phyloP scores from a whole-genome alignment of 768 basidiomycete species.

The Hysterangium stoloniferum region DNA sequence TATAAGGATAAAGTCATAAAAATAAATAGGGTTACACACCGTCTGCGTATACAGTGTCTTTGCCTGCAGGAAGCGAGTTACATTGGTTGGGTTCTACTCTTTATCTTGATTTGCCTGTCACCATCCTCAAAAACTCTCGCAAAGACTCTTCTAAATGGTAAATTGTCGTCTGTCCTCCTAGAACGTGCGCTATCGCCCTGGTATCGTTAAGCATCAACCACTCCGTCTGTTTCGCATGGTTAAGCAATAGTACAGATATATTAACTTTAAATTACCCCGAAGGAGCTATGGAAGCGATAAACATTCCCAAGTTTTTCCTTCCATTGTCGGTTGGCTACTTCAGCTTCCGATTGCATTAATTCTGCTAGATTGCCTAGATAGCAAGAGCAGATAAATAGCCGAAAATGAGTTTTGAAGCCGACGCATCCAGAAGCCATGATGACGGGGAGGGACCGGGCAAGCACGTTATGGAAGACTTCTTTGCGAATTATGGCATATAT shows the following conservation, averaged over 20 bases:
- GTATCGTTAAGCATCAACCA: conserved; percentile 5
- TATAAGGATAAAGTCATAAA: background rate
- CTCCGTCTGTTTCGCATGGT: background rate
- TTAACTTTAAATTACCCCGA: background rate
- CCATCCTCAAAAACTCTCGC: conserved; percentile 1
- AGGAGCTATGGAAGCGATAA: background rate
- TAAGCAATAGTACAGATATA: background rate
- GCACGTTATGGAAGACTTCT: background rate
- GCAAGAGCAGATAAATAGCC: background rate
- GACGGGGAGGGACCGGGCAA: background rate
- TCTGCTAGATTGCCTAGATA: background rate
- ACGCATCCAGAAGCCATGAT: conserved; percentile 2
- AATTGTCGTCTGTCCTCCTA: background rate
- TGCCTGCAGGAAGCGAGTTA: background rate
- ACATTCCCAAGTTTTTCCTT: background rate
- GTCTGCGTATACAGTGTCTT: conserved; percentile 1
- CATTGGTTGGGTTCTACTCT: background rate
- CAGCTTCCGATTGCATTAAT: background rate
- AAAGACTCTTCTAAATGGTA: conserved; percentile 4
- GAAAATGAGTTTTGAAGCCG: background rate
- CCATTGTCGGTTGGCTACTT: background rate
- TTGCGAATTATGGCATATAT: no score
- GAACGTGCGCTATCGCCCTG: conserved; percentile 3
- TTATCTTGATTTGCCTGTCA: background rate
- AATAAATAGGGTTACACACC: background rate